Base-by-base conservation (phyloP, 768 basidiomycete species). In the Russula emetica region DNA sequence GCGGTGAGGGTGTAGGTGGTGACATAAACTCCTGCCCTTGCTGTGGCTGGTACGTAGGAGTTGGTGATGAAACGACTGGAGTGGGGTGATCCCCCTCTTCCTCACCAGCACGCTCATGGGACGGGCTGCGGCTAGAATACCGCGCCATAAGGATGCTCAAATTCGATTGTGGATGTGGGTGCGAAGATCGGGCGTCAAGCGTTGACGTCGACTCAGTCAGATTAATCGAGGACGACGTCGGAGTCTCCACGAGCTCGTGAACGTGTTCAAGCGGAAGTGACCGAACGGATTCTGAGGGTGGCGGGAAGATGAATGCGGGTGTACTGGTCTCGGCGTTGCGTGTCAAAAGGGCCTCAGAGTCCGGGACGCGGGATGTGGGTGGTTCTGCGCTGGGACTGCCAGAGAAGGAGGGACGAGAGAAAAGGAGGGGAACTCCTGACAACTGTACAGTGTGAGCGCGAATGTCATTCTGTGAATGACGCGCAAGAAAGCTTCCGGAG, bases 371-470 rank as follows among this genome's bases (percentile, higher is more conserved):
- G 2, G 76, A 72, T 62, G 77, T 75, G 68, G 71, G 61, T 8
- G 69, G 71, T 20, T 63, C 70, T 24, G 62, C 28, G 36, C 64
- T 66, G 28, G 69, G 66, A 55, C 65, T 66, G 16, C 42, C 60
- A 30, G 60, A 66, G 26, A 64, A 66, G 20, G 69, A 68, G 4
- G 73, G 68, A 42, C 60, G 50, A 30, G 73, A 71, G 7, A 75
- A 71, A 18, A 80, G 73, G 60, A 76, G 50, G 5, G 80, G 74
- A 72, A 85, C 79, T 58, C 76, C 77, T 20, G 88, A 87, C 3
- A 92, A 77, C 57, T 85, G 78, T 71, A 91, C 79, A 0, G 89
- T 90, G 66, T 76, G 79, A 38, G 82, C 77, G 20, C 90, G 83
- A 64, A 91, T 92, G 32, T 80, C 78, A 66, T 81, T 80, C 66